Evolutionary conservation across 2,329 filamentous ascomycete genomes (phyloP), one percentile per base, ranked within the genome.

Genomic region (Pseudocercospora vitis): DNA sequence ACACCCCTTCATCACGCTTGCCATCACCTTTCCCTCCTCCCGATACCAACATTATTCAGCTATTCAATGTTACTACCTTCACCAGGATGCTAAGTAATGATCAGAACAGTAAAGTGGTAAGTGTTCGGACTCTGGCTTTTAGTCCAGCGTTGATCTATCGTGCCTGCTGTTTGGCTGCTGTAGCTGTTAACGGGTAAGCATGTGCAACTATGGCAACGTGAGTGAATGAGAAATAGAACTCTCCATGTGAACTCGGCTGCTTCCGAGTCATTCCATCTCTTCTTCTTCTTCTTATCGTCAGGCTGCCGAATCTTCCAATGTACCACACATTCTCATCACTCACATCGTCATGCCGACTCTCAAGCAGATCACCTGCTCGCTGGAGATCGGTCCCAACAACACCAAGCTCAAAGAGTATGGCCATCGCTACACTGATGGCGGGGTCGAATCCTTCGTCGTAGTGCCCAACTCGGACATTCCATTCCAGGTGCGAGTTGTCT

Each of bases 391-490:
- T 6, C 64, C 69, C n/a, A 69, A 70, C n/a, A 68, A 72, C 32
- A 63, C 68, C 11, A 66, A 70, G 7, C 70, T 83, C 32, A 73
- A 71, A 48, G 80, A 82, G 66, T 77, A 78, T 58, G 73, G 70
- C 28, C 76, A 75, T 11, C 63, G 62, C 12, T 82, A 82, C 59
- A 72, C 71, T 21, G 79, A 83, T 65, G 76, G 77, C 16, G 67
- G 70, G 45, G 79, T 82, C 29, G 75, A 80, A 50, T 76, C 74
- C 4, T 81, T 75, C 59, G 70, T 83, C 53, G 71, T 76, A 4
- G 72, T 82, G 3, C 79, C 80, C 2, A 65, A 69, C 40, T 66
- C 70, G 11, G 67, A 73, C n/a, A 66, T 69, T 2, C 65, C 72
- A 0, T 83, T 83, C 65, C 72, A 68, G 16, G 68, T 83, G 29